Conservation (phyloP, 352 stramenopile genomes). For the Globisporangium nodosum region DNA sequence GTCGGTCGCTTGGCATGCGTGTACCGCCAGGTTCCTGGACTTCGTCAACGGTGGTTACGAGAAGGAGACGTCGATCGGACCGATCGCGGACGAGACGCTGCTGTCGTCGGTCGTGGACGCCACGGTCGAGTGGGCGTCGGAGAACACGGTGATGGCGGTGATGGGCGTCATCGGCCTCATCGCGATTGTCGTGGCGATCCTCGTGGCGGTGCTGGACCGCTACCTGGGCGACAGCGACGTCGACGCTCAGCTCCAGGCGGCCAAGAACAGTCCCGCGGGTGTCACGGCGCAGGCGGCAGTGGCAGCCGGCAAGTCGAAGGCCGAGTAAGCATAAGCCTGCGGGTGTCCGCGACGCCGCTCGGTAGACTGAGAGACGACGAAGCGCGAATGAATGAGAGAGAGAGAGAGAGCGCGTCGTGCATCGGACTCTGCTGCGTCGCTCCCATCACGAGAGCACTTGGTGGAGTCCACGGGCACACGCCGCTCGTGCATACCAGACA, state of each 20-base stretch:
- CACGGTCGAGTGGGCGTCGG: conserved; percentile 57
- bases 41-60: conserved; percentile 57
- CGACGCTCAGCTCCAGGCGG: conserved; percentile 40
- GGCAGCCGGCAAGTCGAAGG: conserved; percentile 31
- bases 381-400: background rate
- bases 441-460: conserved; percentile 19
- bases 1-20: background rate
- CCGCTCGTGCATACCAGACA: background rate
- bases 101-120: conserved; percentile 59
- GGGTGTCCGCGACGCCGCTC: background rate
- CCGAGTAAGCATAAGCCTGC: conserved; percentile 24
- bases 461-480: background rate
- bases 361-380: background rate
- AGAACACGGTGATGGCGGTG: conserved; percentile 65
- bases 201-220: conserved; percentile 69
- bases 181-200: conserved; percentile 56
- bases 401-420: background rate
- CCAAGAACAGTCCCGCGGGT: conserved; percentile 22
- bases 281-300: conserved; percentile 16
- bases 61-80: conserved; percentile 39
- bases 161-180: conserved; percentile 50
- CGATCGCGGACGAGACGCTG: conserved; percentile 57
- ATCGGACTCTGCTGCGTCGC: background rate
- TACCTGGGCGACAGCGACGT: conserved; percentile 67
- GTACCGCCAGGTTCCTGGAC: conserved; percentile 29